Evolutionary conservation across 805 yeast species (phyloP), one percentile per base, ranked within the genome.

Genomic region (Sporopachydermia lactativora): DNA sequence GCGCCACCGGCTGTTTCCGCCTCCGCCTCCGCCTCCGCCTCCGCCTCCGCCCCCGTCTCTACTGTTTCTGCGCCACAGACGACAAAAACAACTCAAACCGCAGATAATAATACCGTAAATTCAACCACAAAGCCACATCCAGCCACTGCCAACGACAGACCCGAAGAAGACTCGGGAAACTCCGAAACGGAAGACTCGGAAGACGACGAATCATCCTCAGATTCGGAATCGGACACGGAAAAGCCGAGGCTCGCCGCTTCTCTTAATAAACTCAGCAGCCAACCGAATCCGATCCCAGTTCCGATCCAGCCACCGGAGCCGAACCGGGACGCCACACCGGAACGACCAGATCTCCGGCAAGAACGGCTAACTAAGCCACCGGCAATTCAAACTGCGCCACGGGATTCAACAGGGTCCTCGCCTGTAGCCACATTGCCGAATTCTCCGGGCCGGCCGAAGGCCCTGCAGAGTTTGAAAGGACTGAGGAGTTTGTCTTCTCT

Each of bases 241-340:
- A 35, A 41, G 46, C 2, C 41, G 45, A 3, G 46, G 43, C 5
- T 47, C 41, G 11, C 37, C 15, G 8, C 42, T 42, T 5, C 48
- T 44, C 11, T 41, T 45, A 2, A 38, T 35, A 2, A 39, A 41
- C 34, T 34, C 31, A 34, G 17, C 34, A 18, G 16, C 18, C 38
- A 13, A 37, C 17, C 15, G 38, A 42, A 2, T 35, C 37, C 1
- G 15, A 16, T 5, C 11, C 41, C 19, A 15, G 24, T 31, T 13
- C n/a, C 18, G 31, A 38, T 19, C 14, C 31, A 34, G 17, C 35
- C 14, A 24, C 15, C 6, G 17, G 42, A 11, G 38, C 36, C 31
- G 36, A 2, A 13, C 13, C 2, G n/a, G 24, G 17, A 5, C 17
- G 15, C 18, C 15, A 15, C n/a, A 18, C 35, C 35, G 34, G 24